Evolutionary conservation across 2,329 filamentous ascomycete species (phyloP).

Genomic region (Pseudogymnoascus sp.): DNA sequence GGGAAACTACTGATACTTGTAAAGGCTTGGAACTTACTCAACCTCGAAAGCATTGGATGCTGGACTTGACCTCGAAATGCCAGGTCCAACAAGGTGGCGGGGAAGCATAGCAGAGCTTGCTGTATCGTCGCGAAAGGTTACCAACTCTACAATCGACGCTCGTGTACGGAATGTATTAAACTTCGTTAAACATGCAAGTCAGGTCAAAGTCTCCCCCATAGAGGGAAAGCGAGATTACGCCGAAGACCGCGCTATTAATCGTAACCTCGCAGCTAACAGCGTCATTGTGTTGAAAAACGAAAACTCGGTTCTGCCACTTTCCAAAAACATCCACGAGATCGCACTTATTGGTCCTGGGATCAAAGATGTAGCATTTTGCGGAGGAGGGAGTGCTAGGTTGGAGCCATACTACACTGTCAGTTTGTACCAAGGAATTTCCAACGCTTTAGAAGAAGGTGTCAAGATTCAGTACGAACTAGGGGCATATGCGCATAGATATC

Average conservation of each 20-base stretch:
- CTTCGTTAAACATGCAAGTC: slow-evolving; percentile 22
- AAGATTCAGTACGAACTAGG: background rate
- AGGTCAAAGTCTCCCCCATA: slow-evolving; percentile 22
- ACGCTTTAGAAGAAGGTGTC: background rate
- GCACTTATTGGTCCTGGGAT: slow-evolving; percentile 41
- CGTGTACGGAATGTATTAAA: slow-evolving; percentile 24
- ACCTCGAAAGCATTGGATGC: slow-evolving; percentile 45
- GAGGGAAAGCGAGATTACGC: slow-evolving; percentile 26
- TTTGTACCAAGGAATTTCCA: background rate
- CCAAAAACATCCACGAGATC: slow-evolving; percentile 41
- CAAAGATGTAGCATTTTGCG: slow-evolving; percentile 31
- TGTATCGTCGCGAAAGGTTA: slow-evolving; percentile 21
- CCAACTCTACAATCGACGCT: slow-evolving; percentile 21
- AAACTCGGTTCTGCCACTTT: slow-evolving; percentile 46
- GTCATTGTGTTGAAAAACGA: slow-evolving; percentile 63
- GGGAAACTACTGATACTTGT: slow-evolving; percentile 1
- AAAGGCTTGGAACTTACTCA: slow-evolving; percentile 45
- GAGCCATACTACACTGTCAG: background rate
- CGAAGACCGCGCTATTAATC: slow-evolving; percentile 39
- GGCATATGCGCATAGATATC: background rate
- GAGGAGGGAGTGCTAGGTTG: background rate
- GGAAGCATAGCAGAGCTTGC: slow-evolving; percentile 23
- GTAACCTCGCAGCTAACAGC: slow-evolving; percentile 52
- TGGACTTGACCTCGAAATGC: slow-evolving; percentile 55
- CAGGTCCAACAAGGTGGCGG: slow-evolving; percentile 38